Percentiles rank a stretch among this genome's conserved stretches.
Conservation (phyloP, 2,329 filamentous ascomycete species). For the Colletotrichum eleusines region DNA sequence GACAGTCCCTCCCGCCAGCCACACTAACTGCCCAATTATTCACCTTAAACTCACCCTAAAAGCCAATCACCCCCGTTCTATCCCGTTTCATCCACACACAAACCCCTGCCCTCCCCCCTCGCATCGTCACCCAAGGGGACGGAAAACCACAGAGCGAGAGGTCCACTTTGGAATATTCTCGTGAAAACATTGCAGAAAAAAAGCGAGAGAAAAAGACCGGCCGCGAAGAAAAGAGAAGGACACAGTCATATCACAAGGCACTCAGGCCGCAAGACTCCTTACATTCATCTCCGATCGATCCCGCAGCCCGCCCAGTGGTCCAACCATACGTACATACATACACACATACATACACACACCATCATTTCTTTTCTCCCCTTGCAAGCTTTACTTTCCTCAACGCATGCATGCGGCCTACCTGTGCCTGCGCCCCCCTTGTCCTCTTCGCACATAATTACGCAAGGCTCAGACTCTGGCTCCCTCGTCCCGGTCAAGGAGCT, state of each 20-base stretch:
- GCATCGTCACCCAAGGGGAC: slow-evolving; percentile 1
- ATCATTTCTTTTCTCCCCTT: not conserved
- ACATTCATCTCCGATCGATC: slow-evolving; percentile 30
- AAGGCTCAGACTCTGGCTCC: slow-evolving; percentile 17
- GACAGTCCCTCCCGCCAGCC: slow-evolving; percentile 19
- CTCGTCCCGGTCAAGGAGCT: slow-evolving; percentile 3
- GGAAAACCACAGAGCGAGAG: not conserved
- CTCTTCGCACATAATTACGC: slow-evolving; percentile 13
- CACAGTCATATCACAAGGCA: slow-evolving; percentile 18
- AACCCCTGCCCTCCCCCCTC: slow-evolving; percentile 3
- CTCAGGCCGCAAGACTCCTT: not conserved
- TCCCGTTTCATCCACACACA: not conserved
- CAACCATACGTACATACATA: not conserved
- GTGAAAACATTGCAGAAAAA: slow-evolving; percentile 26
- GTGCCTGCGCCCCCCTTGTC: not conserved
- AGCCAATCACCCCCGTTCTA: not conserved
- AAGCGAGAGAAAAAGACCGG: not conserved
- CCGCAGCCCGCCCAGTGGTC: slow-evolving; percentile 24
- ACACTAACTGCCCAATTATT: slow-evolving; percentile 2
- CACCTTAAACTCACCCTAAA: not conserved
- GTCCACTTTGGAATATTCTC: slow-evolving; percentile 40
- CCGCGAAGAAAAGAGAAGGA: not conserved
- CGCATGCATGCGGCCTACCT: slow-evolving; percentile 2
- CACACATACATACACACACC: no score
- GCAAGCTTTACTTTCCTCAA: slow-evolving; percentile 1